A percentile compares a stretch with the other conserved stretches of the same genome.
phyloP scores from a whole-genome alignment of 2,329 filamentous ascomycete genomes.

The Aspergillus fischeri region DNA sequence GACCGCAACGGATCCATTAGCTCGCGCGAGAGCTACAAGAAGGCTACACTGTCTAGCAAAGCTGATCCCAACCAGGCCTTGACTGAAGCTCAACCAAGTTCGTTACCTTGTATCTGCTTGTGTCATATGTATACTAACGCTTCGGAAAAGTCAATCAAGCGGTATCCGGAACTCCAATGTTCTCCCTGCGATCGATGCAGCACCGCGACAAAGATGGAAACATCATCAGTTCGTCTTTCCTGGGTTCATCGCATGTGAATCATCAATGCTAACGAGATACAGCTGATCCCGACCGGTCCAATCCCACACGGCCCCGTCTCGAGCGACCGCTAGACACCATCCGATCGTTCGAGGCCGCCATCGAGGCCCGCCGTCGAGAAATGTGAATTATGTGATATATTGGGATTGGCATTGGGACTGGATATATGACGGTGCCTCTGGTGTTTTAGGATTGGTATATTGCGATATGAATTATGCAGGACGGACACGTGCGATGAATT shows the following conservation, averaged over 20 bases:
- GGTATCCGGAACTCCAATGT: conserved; percentile 35
- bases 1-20: conserved; percentile 21
- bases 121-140: background rate
- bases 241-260: background rate
- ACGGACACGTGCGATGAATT: conserved; percentile 2
- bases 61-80: conserved; percentile 82
- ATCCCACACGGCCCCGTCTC: conserved; percentile 80
- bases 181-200: conserved; percentile 68
- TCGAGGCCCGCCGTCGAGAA: conserved; percentile 55
- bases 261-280: conserved; percentile 13
- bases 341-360: conserved; percentile 80
- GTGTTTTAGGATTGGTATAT: conserved; percentile 8
- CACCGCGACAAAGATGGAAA: conserved; percentile 76
- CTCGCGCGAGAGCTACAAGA: conserved; percentile 19
- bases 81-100: conserved; percentile 79
- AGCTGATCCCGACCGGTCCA: conserved; percentile 88
- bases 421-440: conserved; percentile 5
- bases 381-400: conserved; percentile 42
- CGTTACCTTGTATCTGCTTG: conserved; percentile 33
- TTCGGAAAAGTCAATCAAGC: background rate
- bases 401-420: background rate
- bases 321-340: conserved; percentile 92
- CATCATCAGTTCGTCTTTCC: conserved; percentile 59
- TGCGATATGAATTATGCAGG: background rate
- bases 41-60: conserved; percentile 60